These are phyloP conservation scores for Ricinus communis DNA, from an alignment of 345 rosid genomes.

Conservation along the genomic window DNA sequence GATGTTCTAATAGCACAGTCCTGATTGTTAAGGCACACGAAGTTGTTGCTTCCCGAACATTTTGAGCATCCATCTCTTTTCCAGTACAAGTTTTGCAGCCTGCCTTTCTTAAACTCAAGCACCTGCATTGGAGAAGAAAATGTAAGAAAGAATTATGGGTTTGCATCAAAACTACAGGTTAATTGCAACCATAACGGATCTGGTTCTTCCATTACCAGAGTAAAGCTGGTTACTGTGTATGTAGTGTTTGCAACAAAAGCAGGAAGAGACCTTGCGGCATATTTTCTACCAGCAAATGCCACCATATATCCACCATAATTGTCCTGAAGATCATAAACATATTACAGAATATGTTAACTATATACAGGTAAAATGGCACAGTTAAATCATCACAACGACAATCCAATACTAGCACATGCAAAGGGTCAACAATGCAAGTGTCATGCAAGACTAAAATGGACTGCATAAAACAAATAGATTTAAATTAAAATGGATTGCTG, in stretches of 20 bases:
- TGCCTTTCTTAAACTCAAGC: constrained; percentile 87
- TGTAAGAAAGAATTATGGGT: not conserved
- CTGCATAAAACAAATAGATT: not conserved
- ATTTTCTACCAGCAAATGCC: constrained; percentile 87
- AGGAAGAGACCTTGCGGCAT: constrained; percentile 89
- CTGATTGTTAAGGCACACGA: constrained; percentile 78
- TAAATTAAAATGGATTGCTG: not conserved
- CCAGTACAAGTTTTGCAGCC: constrained; percentile 92
- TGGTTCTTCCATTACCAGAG: constrained; percentile 56
- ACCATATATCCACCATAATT: constrained; percentile 75
- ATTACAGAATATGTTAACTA: not conserved
- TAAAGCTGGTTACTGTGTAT: constrained; percentile 73
- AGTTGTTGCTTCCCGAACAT: constrained; percentile 56
- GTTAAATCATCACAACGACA: not conserved
- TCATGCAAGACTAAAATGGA: not conserved
- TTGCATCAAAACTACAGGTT: not conserved
- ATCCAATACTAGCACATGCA: not conserved
- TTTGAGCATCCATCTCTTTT: constrained; percentile 89
- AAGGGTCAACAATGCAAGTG: not conserved
- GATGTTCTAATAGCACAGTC: constrained; percentile 77
- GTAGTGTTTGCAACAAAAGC: constrained; percentile 56
- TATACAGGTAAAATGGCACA: not conserved
- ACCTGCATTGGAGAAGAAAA: constrained; percentile 46
- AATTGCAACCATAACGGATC: constrained; percentile 1
- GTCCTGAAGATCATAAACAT: constrained; percentile 32